These are phyloP conservation scores for Xylaria palmicola DNA, from an alignment of 495 filamentous ascomycete genomes.

Conservation along the genomic window DNA sequence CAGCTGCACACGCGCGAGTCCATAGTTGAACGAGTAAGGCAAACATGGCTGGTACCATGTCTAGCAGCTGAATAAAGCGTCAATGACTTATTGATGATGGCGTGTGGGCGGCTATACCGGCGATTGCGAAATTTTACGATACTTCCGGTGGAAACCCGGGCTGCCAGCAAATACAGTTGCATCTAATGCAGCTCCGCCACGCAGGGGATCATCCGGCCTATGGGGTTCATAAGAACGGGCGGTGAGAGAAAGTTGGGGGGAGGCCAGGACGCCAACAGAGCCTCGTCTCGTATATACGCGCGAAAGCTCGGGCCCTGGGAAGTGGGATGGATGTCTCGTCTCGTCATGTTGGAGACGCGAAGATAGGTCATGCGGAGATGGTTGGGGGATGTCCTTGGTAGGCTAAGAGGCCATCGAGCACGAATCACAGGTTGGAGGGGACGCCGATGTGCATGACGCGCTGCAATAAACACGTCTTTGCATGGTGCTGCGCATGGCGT, in stretches of 20 bases:
- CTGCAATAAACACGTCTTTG: neutral
- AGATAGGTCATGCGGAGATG: neutral
- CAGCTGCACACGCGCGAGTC: neutral
- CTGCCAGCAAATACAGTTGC: neutral
- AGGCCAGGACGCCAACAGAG: too few relatives aligned
- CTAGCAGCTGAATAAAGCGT: too few relatives aligned
- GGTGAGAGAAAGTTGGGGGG: neutral
- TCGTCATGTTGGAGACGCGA: neutral
- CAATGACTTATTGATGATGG: too few relatives aligned
- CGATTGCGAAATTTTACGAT: neutral
- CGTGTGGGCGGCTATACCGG: neutral
- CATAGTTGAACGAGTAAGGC: neutral
- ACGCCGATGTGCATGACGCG: constrained; percentile 6
- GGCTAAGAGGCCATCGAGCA: neutral
- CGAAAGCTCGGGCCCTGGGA: too few relatives aligned
- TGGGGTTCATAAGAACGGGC: neutral
- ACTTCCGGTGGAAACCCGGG: neutral
- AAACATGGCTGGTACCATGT: neutral
- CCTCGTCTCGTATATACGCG: too few relatives aligned
- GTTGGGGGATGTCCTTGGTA: neutral
- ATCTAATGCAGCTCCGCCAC: neutral
- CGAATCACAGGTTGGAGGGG: constrained; percentile 3
- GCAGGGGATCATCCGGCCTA: neutral
- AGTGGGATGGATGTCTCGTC: neutral
- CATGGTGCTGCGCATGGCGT: neutral